These are phyloP conservation scores for Ophiostoma triangulosporum DNA, from an alignment of 2,329 filamentous ascomycete genomes.

Conservation along the genomic window DNA sequence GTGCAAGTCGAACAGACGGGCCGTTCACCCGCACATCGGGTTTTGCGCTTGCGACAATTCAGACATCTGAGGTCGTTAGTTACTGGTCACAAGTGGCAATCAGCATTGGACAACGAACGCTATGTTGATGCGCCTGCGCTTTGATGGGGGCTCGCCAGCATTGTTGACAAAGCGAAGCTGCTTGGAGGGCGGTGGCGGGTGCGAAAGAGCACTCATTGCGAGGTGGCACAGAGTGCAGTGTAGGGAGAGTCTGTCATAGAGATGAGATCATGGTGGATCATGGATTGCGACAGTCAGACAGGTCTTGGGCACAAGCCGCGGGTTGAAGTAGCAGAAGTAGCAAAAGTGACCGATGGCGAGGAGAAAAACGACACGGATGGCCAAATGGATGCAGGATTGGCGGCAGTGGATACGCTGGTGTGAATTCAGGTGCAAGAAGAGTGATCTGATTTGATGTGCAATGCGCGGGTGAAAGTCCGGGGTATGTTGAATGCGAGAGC, in stretches of 20 bases:
- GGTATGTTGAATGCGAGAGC: too few species aligned
- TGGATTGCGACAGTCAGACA: neutral
- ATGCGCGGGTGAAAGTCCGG: too few species aligned
- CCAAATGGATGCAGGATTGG: too few species aligned
- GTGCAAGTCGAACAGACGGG: conserved; percentile 59
- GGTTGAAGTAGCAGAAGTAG: neutral
- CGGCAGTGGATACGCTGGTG: too few species aligned
- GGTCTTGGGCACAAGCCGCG: neutral
- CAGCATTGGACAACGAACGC: conserved; percentile 32
- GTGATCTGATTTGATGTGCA: too few species aligned
- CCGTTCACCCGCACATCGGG: conserved; percentile 59
- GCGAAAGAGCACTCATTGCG: conserved; percentile 34
- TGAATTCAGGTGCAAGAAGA: too few species aligned
- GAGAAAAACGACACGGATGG: too few species aligned
- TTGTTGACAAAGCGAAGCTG: conserved; percentile 71
- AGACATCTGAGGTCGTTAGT: conserved; percentile 36
- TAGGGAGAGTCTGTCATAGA: conserved; percentile 12
- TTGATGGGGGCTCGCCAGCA: conserved; percentile 67
- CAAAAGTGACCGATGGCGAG: too few species aligned
- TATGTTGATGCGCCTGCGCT: conserved; percentile 64
- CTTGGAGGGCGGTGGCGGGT: conserved; percentile 34
- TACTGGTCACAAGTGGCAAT: neutral
- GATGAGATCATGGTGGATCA: conserved; percentile 24
- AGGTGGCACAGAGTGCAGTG: conserved; percentile 3
- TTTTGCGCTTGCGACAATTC: conserved; percentile 65